A percentile compares a stretch with the other conserved stretches of the same genome.
Conservation (phyloP, 257 asterid genomes). For the Gynochthodes officinalis region DNA sequence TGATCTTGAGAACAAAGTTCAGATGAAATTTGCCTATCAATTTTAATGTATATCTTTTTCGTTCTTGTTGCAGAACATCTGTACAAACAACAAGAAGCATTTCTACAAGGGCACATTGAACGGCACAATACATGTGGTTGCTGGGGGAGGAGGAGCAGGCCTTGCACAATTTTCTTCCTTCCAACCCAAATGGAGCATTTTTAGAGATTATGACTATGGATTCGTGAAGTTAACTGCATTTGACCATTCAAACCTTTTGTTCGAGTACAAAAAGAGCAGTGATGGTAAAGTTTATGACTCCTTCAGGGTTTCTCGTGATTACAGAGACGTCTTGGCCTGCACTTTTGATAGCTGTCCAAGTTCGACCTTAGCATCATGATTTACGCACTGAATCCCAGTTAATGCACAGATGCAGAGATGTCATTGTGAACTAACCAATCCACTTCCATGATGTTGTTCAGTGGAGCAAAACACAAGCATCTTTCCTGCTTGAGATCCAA, state of each 20-base stretch:
- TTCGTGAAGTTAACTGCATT: conserved; percentile 80
- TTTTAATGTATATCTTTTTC: background rate
- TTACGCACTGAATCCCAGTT: background rate
- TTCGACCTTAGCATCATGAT: conserved; percentile 58
- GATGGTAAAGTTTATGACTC: conserved; percentile 84
- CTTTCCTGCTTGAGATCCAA: conserved; percentile 10
- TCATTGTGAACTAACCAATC: background rate
- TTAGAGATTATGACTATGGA: conserved; percentile 69
- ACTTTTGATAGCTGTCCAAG: conserved; percentile 82
- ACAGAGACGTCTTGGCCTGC: conserved; percentile 86
- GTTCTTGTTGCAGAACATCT: conserved; percentile 48
- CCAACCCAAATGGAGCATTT: conserved; percentile 73
- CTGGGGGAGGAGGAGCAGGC: conserved; percentile 95
- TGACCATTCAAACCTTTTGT: conserved; percentile 71
- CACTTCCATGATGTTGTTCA: background rate
- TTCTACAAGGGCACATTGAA: conserved; percentile 66
- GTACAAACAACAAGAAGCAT: conserved; percentile 57
- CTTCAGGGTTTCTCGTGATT: conserved; percentile 74
- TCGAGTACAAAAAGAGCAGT: conserved; percentile 86
- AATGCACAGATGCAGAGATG: background rate
- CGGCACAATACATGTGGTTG: conserved; percentile 91
- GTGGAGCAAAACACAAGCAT: background rate
- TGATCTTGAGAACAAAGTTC: no score
- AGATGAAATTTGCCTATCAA: background rate
- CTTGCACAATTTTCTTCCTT: conserved; percentile 57